phyloP scores from a whole-genome alignment of 139 green algal genomes.

The Parachlorella kessleri region DNA sequence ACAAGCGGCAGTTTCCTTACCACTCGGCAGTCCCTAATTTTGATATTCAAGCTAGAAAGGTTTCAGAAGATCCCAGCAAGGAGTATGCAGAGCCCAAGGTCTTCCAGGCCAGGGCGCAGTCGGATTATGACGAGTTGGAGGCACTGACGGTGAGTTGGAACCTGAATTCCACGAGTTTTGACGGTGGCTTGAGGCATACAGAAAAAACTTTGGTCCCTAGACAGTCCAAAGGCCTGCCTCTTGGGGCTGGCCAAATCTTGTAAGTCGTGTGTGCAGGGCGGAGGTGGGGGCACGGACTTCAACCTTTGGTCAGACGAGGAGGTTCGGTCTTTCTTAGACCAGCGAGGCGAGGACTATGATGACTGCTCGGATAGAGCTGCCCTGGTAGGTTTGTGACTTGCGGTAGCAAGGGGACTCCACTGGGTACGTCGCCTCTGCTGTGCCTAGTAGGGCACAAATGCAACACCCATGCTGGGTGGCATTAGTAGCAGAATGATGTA shows the following conservation, averaged over 20 bases:
- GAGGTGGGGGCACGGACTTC: slow-evolving; percentile 73
- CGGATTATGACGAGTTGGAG: slow-evolving; percentile 31
- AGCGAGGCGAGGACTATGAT: slow-evolving; percentile 78
- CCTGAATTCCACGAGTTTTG: too few species aligned
- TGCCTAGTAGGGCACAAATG: too few species aligned
- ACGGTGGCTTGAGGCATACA: too few species aligned
- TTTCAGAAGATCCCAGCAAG: slow-evolving; percentile 29
- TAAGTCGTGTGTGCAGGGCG: background rate
- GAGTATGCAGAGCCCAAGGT: slow-evolving; percentile 45
- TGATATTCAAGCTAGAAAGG: slow-evolving; percentile 26
- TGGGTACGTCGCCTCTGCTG: background rate
- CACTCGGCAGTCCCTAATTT: slow-evolving; percentile 34
- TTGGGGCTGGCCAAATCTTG: too few species aligned
- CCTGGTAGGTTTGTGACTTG: slow-evolving; percentile 57
- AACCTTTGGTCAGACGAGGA: slow-evolving; percentile 57
- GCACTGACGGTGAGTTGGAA: slow-evolving; percentile 9
- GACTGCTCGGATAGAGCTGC: slow-evolving; percentile 52
- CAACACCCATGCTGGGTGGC: too few species aligned
- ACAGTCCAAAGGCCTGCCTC: too few species aligned
- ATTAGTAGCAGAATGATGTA: background rate
- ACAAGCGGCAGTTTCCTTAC: slow-evolving; percentile 45
- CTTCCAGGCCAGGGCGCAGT: slow-evolving; percentile 48
- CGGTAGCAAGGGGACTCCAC: too few species aligned
- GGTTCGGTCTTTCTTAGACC: slow-evolving; percentile 68
- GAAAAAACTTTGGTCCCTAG: too few species aligned